These are phyloP conservation scores for Termitomyces sp. DNA, from an alignment of 768 basidiomycete genomes.

Conservation along the genomic window DNA sequence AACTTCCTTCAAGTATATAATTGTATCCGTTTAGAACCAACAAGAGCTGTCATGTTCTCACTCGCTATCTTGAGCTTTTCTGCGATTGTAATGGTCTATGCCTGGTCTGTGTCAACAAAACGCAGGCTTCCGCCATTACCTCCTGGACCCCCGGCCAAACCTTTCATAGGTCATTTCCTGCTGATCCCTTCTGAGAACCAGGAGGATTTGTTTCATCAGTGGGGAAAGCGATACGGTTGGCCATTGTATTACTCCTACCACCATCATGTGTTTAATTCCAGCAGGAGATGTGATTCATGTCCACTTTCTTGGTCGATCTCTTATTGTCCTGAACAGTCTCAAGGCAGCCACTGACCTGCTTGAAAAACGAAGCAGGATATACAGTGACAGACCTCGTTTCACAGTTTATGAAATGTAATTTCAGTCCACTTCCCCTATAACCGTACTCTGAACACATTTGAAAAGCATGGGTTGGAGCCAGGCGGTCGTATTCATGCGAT, in stretches of 20 bases:
- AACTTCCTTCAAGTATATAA: not conserved
- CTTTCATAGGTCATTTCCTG: conserved; percentile 15
- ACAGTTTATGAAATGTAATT: conserved; percentile 16
- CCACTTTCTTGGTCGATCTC: conserved; percentile 2
- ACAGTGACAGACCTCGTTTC: conserved; percentile 14
- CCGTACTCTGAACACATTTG: not conserved
- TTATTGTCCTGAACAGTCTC: conserved; percentile 14
- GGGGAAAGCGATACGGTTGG: conserved; percentile 13
- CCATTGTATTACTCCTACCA: not conserved
- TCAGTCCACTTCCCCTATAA: not conserved
- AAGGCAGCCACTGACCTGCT: conserved; percentile 13
- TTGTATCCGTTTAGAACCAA: not conserved
- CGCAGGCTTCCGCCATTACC: conserved; percentile 6
- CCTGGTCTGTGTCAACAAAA: not conserved
- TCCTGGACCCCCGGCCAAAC: conserved; percentile 15
- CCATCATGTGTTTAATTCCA: not conserved
- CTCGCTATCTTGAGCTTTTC: not conserved
- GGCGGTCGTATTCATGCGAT: conserved; percentile 8
- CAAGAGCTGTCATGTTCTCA: not conserved
- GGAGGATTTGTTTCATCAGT: conserved; percentile 10
- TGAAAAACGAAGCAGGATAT: conserved; percentile 11
- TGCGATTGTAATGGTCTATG: not conserved
- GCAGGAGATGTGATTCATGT: conserved; percentile 14
- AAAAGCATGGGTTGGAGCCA: conserved; percentile 13
- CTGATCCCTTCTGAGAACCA: conserved; percentile 7